phyloP scores from a whole-genome alignment of 2,329 filamentous ascomycete species.

The Clonostachys rosea region DNA sequence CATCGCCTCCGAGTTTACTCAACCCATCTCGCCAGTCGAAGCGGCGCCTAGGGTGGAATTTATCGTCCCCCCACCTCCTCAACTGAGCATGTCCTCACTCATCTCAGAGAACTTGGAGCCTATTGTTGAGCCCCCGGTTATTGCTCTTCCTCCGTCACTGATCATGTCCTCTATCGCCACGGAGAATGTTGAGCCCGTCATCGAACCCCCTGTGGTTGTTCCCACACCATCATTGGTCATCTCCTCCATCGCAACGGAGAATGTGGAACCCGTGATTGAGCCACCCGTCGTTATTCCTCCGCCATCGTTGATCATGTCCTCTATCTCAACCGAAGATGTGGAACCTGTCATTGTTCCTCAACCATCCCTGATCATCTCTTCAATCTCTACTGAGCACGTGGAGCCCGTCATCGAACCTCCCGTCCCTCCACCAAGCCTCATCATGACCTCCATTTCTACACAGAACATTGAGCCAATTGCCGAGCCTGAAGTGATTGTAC shows the following conservation, averaged over 20 bases:
- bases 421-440: too few relatives aligned
- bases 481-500: slow-evolving; percentile 5
- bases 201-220: slow-evolving; percentile 10
- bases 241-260: slow-evolving; percentile 9
- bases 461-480: slow-evolving; percentile 11
- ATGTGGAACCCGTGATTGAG: slow-evolving; percentile 17
- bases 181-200: slow-evolving; percentile 27
- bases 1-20: slow-evolving; percentile 15
- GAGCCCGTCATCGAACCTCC: slow-evolving; percentile 11
- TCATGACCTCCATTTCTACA: too few relatives aligned
- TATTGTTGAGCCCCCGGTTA: slow-evolving; percentile 7
- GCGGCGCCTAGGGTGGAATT: slow-evolving; percentile 10
- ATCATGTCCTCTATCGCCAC: slow-evolving; percentile 2
- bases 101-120: slow-evolving; percentile 20
- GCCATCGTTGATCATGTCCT: slow-evolving; percentile 7
- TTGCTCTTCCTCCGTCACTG: slow-evolving; percentile 1
- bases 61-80: slow-evolving; percentile 5
- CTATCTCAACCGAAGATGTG: slow-evolving; percentile 7
- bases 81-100: slow-evolving; percentile 13
- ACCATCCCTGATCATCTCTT: slow-evolving; percentile 11
- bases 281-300: slow-evolving; percentile 5
- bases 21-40: slow-evolving; percentile 12
- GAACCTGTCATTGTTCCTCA: slow-evolving; percentile 8
- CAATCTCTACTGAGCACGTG: slow-evolving; percentile 17
- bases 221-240: slow-evolving; percentile 1